Conservation (phyloP, 1,284 basidiomycete genomes). For the Irpex rosettiformis region DNA sequence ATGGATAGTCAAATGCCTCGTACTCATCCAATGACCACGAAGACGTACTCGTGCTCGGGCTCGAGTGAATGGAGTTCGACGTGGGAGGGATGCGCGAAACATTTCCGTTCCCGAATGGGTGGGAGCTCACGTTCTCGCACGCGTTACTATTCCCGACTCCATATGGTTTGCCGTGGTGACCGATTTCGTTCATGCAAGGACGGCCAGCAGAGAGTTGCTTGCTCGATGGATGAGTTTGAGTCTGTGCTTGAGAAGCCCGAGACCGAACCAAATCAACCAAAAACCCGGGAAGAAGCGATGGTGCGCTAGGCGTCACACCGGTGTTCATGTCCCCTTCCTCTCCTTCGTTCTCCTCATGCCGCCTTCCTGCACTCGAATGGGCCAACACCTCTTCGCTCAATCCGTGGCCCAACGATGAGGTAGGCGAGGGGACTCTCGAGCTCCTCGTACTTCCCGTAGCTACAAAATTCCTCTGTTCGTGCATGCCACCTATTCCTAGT, state of each 20-base stretch:
- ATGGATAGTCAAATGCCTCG: neutral
- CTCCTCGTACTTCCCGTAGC: neutral
- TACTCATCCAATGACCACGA: neutral
- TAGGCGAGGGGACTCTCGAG: neutral
- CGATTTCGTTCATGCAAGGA: too few species aligned
- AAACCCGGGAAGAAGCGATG: neutral
- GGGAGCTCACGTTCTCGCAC: neutral
- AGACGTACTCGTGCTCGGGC: neutral
- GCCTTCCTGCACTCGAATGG: too few species aligned
- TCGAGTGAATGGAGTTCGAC: neutral
- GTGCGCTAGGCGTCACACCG: neutral
- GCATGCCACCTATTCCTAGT: neutral
- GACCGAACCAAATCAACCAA: neutral
- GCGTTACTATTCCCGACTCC: too few species aligned
- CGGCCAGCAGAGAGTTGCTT: too few species aligned
- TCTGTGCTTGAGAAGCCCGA: neutral
- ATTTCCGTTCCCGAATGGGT: neutral
- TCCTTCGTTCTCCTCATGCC: too few species aligned
- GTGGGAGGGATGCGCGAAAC: too few species aligned
- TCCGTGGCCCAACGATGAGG: neutral
- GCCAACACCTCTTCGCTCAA: too few species aligned
- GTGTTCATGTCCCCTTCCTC: too few species aligned
- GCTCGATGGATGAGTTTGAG: neutral
- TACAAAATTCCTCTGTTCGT: neutral
- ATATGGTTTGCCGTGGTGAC: too few species aligned